Base-by-base conservation (phyloP, 2,329 filamentous ascomycete species). In the Macrophomina phaseolina region DNA sequence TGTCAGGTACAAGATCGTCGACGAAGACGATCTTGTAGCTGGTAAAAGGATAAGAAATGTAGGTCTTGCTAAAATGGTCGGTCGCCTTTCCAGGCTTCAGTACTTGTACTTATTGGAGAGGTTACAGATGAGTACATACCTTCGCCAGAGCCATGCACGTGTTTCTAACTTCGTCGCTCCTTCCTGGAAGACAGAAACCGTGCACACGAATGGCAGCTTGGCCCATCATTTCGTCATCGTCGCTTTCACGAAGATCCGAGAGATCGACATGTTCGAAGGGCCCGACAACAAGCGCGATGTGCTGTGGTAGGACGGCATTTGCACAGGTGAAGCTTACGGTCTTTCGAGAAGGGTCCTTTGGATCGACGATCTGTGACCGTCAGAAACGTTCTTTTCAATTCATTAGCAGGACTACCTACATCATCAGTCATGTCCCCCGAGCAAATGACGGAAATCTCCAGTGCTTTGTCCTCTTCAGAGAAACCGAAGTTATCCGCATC, bases 1-100 rank as follows among this genome's bases (percentile, higher is more conserved):
- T 90, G 67, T 97, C 91, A 36, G 87, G 84, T 0, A 90, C 81
- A 76, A 95, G 86, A 76, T 99, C 95, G 72, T 99, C 95, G 18
- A 99, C 89, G 72, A 99, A 99, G 71, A 92, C 94, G 65, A 98
- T 81, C 74, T 97, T 97, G 83, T 96, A 98, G 74, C 91, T 93
- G 34, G 91, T 87, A 76, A 95, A 98, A 0, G 95, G 94, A 76
- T 97, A 99, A 28, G 91, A 90, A 32, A 93, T 93, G 76, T 94
- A 98, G 4, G 89, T 91, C 69, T 94, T 87, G 4, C 92, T 92
- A 74, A 98, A 93, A 77, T 91, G 92, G 76, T 99, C 95, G n/a
- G 97, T 89, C 1, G 93, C 93, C 75, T 87, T 71, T 28, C 5
- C 11, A 32, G 4, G 23, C 49, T 53, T 55, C 18, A 67, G 42